Evolutionary conservation across 345 rosid species (phyloP).

Genomic region (Pistacia integerrima): DNA sequence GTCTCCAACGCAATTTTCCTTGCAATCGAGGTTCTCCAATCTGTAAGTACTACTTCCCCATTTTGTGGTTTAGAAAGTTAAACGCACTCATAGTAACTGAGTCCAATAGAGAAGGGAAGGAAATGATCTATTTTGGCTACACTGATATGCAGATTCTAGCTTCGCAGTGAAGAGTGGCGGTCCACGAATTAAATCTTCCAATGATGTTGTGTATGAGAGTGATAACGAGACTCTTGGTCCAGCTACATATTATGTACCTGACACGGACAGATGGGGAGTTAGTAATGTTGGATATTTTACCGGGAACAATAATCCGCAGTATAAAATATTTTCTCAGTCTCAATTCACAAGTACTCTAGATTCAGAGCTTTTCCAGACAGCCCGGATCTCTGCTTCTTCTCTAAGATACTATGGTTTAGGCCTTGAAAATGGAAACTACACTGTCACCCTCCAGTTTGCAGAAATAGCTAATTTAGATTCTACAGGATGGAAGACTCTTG

Average conservation of each 20-base stretch:
- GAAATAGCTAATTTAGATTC: conserved; percentile 33
- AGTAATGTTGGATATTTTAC: conserved; percentile 46
- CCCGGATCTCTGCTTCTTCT: conserved; percentile 69
- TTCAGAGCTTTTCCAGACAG: conserved; percentile 51
- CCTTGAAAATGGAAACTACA: conserved; percentile 80
- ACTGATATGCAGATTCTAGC: conserved; percentile 41
- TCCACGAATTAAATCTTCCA: conserved; percentile 43
- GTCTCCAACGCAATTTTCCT: conserved; percentile 68
- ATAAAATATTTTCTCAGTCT: conserved; percentile 27
- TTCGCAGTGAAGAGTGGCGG: conserved; percentile 74
- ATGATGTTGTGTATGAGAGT: conserved; percentile 41
- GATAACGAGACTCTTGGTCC: conserved; percentile 59
- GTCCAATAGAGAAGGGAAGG: too few relatives aligned
- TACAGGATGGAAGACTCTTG: conserved; percentile 43
- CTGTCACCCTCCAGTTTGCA: conserved; percentile 48
- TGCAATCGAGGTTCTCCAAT: conserved; percentile 58
- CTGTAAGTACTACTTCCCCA: conserved; percentile 45
- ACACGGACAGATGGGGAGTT: conserved; percentile 45
- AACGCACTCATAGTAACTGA: neutral
- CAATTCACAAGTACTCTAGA: conserved; percentile 42
- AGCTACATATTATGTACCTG: conserved; percentile 52
- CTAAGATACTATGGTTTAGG: conserved; percentile 81
- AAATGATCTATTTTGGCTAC: neutral
- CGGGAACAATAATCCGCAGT: conserved; percentile 32
- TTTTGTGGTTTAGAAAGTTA: neutral